Evolutionary conservation across 2,329 filamentous ascomycete species (phyloP).

Genomic region (Waltergamsia citrina): DNA sequence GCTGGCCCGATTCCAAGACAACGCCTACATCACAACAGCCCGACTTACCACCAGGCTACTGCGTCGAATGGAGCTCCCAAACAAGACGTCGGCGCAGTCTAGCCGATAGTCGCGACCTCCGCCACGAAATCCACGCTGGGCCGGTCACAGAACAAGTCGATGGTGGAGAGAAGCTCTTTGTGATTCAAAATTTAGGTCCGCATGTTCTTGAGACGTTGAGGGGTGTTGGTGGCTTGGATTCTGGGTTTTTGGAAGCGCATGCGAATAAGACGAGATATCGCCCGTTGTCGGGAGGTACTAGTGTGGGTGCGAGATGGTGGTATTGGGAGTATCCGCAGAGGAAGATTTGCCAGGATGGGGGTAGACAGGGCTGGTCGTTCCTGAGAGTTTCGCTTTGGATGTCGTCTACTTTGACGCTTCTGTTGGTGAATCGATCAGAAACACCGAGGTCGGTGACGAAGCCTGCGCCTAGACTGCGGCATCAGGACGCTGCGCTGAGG

Average conservation of each 20-base stretch:
- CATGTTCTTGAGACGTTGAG: slow-evolving; percentile 3
- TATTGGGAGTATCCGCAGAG: slow-evolving; percentile 7
- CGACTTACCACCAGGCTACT: slow-evolving; percentile 7
- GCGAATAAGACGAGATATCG: slow-evolving; percentile 3
- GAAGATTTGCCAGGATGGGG: not conserved
- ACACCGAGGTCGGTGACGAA: not conserved
- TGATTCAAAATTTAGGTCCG: slow-evolving; percentile 1
- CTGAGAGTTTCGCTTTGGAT: slow-evolving; percentile 1
- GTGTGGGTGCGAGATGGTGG: slow-evolving; percentile 5
- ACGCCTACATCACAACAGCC: slow-evolving; percentile 1
- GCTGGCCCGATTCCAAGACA: not conserved
- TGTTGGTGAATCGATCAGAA: slow-evolving; percentile 1
- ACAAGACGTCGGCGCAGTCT: slow-evolving; percentile 6
- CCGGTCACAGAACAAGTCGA: too few relatives aligned
- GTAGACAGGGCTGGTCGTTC: slow-evolving; percentile 1
- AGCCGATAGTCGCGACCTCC: slow-evolving; percentile 6
- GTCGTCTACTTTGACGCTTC: not conserved
- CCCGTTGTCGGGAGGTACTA: not conserved
- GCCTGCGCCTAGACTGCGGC: slow-evolving; percentile 4
- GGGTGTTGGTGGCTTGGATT: slow-evolving; percentile 5
- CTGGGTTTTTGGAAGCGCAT: slow-evolving; percentile 6
- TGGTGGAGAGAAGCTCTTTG: not conserved
- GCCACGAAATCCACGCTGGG: slow-evolving; percentile 5
- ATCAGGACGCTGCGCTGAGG: slow-evolving; percentile 7
- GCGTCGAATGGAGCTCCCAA: slow-evolving; percentile 7